A percentile compares a stretch with the other conserved stretches of the same genome.
Evolutionary conservation across 2,329 filamentous ascomycete genomes (phyloP).

Genomic region (Microsporum canis): DNA sequence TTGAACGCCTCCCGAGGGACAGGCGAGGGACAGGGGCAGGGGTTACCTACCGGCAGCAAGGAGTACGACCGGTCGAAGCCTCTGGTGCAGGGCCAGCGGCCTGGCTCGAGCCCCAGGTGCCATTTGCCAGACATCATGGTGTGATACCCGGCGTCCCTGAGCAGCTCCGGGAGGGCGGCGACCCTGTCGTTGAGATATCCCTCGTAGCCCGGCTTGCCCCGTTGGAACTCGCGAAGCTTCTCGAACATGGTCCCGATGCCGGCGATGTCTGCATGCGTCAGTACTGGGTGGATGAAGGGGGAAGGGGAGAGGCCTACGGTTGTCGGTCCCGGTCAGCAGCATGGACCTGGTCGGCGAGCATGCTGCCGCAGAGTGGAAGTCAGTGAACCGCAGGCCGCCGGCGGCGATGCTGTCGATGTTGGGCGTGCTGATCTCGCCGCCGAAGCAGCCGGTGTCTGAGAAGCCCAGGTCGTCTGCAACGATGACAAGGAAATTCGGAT

Average conservation of each 20-base stretch:
- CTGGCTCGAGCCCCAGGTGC: conserved; percentile 50
- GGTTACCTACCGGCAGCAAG: conserved; percentile 45
- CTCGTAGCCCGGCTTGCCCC: conserved; percentile 50
- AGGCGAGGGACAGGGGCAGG: too few species aligned
- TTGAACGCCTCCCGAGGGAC: not conserved
- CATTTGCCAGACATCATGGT: conserved; percentile 54
- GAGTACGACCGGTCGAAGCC: conserved; percentile 53
- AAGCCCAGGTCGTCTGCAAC: conserved; percentile 35
- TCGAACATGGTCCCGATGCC: conserved; percentile 49
- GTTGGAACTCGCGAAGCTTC: conserved; percentile 44
- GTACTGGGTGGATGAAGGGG: not conserved
- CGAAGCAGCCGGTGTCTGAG: conserved; percentile 48
- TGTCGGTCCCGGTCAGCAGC: conserved; percentile 55
- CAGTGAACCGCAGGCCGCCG: conserved; percentile 47
- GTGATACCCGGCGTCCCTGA: conserved; percentile 48
- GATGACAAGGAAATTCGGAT: too few species aligned
- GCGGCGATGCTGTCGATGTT: conserved; percentile 45
- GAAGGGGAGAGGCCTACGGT: conserved; percentile 39
- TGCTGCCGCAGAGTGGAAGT: conserved; percentile 54
- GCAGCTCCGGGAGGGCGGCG: conserved; percentile 47
- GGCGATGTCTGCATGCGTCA: conserved; percentile 26
- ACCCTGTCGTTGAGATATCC: conserved; percentile 52
- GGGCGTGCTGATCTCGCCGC: conserved; percentile 50
- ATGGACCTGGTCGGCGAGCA: conserved; percentile 57
- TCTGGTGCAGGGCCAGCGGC: conserved; percentile 44